Conservation (phyloP, 1,139 yeast genomes). For the Hansenula anomala region DNA sequence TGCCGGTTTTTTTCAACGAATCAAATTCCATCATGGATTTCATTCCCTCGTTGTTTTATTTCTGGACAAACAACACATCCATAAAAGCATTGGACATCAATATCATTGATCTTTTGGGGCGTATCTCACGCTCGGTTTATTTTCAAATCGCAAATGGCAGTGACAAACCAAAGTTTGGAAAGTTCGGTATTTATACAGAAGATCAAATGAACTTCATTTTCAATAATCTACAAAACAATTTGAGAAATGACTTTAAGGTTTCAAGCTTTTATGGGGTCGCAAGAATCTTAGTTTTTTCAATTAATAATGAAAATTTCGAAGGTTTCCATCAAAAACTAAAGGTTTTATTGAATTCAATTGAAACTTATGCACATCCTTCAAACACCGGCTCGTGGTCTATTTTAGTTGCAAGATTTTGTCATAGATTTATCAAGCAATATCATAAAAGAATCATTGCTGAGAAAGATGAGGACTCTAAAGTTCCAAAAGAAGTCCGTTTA, state of each 20-base stretch:
- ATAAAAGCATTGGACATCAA: slow-evolving; percentile 62
- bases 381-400: slow-evolving; percentile 83
- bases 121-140: slow-evolving; percentile 50
- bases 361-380: slow-evolving; percentile 88
- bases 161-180: slow-evolving; percentile 30
- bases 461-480: slow-evolving; percentile 24
- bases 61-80: slow-evolving; percentile 65
- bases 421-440: slow-evolving; percentile 49
- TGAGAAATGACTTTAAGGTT: slow-evolving; percentile 50
- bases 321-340: slow-evolving; percentile 51
- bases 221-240: slow-evolving; percentile 39
- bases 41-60: slow-evolving; percentile 61
- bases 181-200: slow-evolving; percentile 58
- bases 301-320: slow-evolving; percentile 47
- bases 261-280: slow-evolving; percentile 57
- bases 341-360: slow-evolving; percentile 62
- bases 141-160: slow-evolving; percentile 13
- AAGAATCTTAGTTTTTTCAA: slow-evolving; percentile 58
- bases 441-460: slow-evolving; percentile 56
- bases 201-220: slow-evolving; percentile 58
- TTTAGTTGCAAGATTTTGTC: slow-evolving; percentile 59
- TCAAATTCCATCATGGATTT: slow-evolving; percentile 34
- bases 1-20: slow-evolving; percentile 38
- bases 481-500: slow-evolving; percentile 39
- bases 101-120: slow-evolving; percentile 61